Base-by-base conservation (phyloP, 2,329 filamentous ascomycete genomes). In the Colletotrichum gloeosporioides region DNA sequence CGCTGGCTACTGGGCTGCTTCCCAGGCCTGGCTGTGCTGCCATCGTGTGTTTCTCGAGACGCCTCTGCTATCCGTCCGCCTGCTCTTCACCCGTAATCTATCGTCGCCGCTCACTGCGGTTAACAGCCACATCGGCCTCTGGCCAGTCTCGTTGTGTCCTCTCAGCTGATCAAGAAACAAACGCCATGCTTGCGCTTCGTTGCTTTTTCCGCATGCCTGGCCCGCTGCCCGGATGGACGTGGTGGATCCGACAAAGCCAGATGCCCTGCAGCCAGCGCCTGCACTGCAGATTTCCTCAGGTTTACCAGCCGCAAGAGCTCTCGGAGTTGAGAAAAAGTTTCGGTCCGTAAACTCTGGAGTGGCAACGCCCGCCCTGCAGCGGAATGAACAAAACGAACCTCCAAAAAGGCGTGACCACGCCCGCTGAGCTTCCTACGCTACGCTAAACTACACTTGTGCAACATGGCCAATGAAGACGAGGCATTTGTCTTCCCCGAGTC, bases 341-440 rank as follows among this genome's bases (percentile, higher is more conserved):
- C 55, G 53, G 53, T 27, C 34, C 55, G 25, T 69, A 62, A 62
- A 57, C 16, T 62, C 31, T 49, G 15, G 29, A 27, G 39, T 22
- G 25, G 25, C 73, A 69, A 69, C 31, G 70, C 64, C 73, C 73
- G 57, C 63, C 57, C 31, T 68, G 36, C 70, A 44, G 55, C n/a
- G 61, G 34, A 29, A 29, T 34, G 25, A 39, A 76, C 62, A 73
- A 73, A 53, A 61, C 53, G 32, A 61, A 31, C 31, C 53, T 36
- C 66, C 32, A 22, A 44, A 29, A 72, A 53, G 44, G 62, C 64
- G 53, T 59, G 31, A 53, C 44, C 18, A 57, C 69, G 73, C 73
- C 73, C 73, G 69, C 62, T 44, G 49, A 44, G 44, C 44, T 53
- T 22, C 27, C 32, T 62, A 59, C 32, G 31, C 18, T 18, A 59